A percentile compares a stretch with the other conserved stretches of the same genome.
Conservation (phyloP, 2,329 filamentous ascomycete genomes). For the Xylariaceae sp. region DNA sequence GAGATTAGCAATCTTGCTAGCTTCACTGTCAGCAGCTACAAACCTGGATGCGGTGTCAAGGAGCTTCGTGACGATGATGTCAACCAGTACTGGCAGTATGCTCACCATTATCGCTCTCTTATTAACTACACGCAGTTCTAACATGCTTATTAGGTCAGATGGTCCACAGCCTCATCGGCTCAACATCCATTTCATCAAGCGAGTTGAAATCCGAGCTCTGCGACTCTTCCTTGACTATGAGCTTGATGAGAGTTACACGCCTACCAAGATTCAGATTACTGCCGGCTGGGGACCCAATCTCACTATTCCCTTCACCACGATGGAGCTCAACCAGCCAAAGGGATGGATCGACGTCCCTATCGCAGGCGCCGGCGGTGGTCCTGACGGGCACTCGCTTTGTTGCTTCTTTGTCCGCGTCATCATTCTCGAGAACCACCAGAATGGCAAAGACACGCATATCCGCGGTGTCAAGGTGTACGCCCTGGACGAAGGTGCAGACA, state of each 20-base stretch:
- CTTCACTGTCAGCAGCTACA: conserved; percentile 79
- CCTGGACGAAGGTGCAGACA: conserved; percentile 46
- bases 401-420: conserved; percentile 89
- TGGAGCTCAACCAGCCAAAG: conserved; percentile 73
- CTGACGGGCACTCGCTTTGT: conserved; percentile 71
- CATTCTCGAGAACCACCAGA: conserved; percentile 95
- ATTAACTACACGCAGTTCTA: not conserved
- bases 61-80: conserved; percentile 73
- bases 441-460: conserved; percentile 98
- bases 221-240: conserved; percentile 88
- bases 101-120: conserved; percentile 11
- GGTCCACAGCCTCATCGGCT: conserved; percentile 80
- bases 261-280: conserved; percentile 84
- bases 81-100: conserved; percentile 75
- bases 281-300: conserved; percentile 91
- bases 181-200: conserved; percentile 82
- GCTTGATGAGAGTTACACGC: conserved; percentile 93
- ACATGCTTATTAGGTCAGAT: conserved; percentile 58
- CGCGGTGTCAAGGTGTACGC: conserved; percentile 85
- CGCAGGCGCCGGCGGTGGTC: conserved; percentile 52
- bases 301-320: conserved; percentile 79
- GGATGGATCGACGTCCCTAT: conserved; percentile 88
- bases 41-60: conserved; percentile 75
- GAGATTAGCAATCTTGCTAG: conserved; percentile 82
- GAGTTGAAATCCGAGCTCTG: conserved; percentile 74